Percentiles rank a stretch among this genome's conserved stretches.
Evolutionary conservation across 495 filamentous ascomycete genomes (phyloP).

Genomic region (Podospora conica): DNA sequence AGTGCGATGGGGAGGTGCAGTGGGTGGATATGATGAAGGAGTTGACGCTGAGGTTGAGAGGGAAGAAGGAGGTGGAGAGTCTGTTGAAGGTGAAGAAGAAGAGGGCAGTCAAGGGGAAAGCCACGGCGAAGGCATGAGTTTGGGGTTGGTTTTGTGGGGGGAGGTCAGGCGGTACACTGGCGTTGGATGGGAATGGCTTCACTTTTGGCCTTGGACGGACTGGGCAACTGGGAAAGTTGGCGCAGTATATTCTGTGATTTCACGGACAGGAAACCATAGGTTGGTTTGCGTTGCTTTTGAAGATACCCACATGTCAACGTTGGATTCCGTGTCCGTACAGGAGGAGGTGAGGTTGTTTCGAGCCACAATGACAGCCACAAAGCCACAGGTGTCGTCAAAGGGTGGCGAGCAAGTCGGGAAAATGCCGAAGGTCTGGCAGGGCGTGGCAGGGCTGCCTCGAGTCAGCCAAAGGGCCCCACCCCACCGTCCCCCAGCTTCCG

Average conservation of each 20-base stretch:
- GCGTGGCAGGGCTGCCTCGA: conserved; percentile 14
- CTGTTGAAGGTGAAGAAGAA: conserved; percentile 53
- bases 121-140: not conserved
- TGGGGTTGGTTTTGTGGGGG: not conserved
- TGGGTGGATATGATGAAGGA: conserved; percentile 84
- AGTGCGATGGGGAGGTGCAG: conserved; percentile 52
- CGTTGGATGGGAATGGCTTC: not conserved
- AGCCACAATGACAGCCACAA: conserved; percentile 8
- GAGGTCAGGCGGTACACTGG: not conserved
- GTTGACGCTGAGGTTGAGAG: conserved; percentile 63
- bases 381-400: conserved; percentile 8
- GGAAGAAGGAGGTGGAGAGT: conserved; percentile 55
- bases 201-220: not conserved
- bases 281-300: not conserved
- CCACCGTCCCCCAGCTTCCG: conserved; percentile 12
- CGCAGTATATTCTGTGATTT: no score
- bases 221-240: no score
- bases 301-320: not conserved
- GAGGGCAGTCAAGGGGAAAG: conserved; percentile 20
- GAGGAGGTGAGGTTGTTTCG: not conserved
- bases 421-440: conserved; percentile 13
- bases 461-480: conserved; percentile 3
- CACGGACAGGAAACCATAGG: no score
- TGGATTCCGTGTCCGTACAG: no score
- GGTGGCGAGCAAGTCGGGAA: not conserved